A percentile compares a stretch with the other conserved stretches of the same genome.
These are phyloP conservation scores for Trichoderma asperellum DNA, from an alignment of 2,329 filamentous ascomycete species.

Conservation along the genomic window DNA sequence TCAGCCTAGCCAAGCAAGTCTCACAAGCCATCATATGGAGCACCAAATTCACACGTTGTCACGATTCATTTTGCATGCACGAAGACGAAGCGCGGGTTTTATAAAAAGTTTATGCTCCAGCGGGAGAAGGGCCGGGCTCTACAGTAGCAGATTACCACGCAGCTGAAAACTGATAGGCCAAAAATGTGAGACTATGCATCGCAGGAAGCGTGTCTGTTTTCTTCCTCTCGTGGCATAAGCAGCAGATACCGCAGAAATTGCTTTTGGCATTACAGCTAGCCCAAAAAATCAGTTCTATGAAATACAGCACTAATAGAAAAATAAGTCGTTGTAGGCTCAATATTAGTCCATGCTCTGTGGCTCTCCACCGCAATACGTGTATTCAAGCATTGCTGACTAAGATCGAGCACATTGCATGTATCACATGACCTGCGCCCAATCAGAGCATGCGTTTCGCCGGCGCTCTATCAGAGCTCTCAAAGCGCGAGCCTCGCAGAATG, in stretches of 20 bases:
- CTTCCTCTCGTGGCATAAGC: background rate
- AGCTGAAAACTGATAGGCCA: conserved; percentile 6
- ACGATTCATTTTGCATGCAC: background rate
- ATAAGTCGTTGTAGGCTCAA: too few relatives aligned
- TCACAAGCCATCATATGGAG: background rate
- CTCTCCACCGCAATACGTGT: too few relatives aligned
- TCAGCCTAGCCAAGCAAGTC: background rate
- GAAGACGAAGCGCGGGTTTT: background rate
- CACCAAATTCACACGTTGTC: background rate
- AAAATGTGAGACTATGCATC: background rate
- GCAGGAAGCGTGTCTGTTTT: background rate
- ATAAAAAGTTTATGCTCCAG: conserved; percentile 15
- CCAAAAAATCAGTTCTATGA: background rate
- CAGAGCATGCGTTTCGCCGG: background rate
- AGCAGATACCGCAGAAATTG: background rate
- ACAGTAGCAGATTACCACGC: background rate
- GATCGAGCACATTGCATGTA: background rate
- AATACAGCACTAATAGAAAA: background rate
- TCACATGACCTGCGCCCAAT: conserved; percentile 28
- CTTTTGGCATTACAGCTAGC: background rate
- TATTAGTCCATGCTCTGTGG: too few relatives aligned
- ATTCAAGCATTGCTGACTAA: conserved; percentile 2
- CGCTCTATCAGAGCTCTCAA: conserved; percentile 22
- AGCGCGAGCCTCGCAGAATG: conserved; percentile 18
- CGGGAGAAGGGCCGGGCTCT: background rate